These are phyloP conservation scores for carrot (Daucus carota) DNA, from an alignment of 129 eudicot species.

Conservation along the genomic window DNA sequence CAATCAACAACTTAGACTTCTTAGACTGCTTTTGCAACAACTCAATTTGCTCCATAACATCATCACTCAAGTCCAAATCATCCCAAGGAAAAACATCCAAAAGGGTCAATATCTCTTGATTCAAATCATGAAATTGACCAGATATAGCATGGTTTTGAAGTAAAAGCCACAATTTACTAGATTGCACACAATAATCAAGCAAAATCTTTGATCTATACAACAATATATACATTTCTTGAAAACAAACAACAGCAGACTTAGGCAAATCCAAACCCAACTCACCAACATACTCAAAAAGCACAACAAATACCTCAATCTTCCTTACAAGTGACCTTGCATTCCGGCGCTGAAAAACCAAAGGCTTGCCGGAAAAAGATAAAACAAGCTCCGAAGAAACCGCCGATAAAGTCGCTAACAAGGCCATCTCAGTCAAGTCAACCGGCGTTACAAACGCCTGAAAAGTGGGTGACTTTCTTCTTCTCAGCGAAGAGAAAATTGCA, in stretches of 20 bases:
- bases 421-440: slow-evolving; percentile 44
- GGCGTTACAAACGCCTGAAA: slow-evolving; percentile 70
- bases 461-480: slow-evolving; percentile 43
- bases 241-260: slow-evolving; percentile 48
- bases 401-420: slow-evolving; percentile 26
- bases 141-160: slow-evolving; percentile 63
- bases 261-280: slow-evolving; percentile 26
- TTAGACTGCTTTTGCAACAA: slow-evolving; percentile 44
- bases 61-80: slow-evolving; percentile 34
- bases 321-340: slow-evolving; percentile 30
- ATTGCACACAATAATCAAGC: slow-evolving; percentile 16
- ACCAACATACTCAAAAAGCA: slow-evolving; percentile 40
- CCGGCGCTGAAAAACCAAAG: slow-evolving; percentile 14
- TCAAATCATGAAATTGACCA: slow-evolving; percentile 78
- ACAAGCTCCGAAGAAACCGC: slow-evolving; percentile 10
- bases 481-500: slow-evolving; percentile 17
- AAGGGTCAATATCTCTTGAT: slow-evolving; percentile 55
- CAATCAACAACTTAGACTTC: slow-evolving; percentile 38
- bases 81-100: slow-evolving; percentile 70
- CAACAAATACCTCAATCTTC: slow-evolving; percentile 43
- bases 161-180: slow-evolving; percentile 68
- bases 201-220: slow-evolving; percentile 14
- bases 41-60: slow-evolving; percentile 60
- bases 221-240: slow-evolving; percentile 41
- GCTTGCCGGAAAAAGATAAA: slow-evolving; percentile 2